Evolutionary conservation across 2,329 filamentous ascomycete genomes (phyloP), one percentile per base, ranked within the genome.

Genomic region (Alternaria arborescens): DNA sequence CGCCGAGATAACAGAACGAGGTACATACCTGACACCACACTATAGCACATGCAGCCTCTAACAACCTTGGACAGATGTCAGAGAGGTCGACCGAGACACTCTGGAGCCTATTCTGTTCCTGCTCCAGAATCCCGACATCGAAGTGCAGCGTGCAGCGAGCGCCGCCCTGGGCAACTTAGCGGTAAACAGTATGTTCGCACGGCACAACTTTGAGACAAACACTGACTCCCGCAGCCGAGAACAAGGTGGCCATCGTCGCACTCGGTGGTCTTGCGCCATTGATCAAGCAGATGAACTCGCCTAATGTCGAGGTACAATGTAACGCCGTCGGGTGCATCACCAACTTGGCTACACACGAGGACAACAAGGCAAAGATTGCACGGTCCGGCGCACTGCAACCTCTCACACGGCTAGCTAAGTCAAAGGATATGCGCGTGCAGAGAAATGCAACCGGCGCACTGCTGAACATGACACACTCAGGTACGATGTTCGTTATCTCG

Each of bases 281-380:
- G 61, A 99, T 98, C 80, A 91, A 92, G 68, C 95, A 99, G 81
- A 99, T 99, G 95, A 93, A 96, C 82, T 98, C 94, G 58, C 88
- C 91, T 47, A 99, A 99, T 73, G 95, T 99, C 70, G 95, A 99
- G 79, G 95, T 99, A 26, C 95, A 99, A 81, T 99, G 95, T 84
- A 99, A 99, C 79, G 95, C 95, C 43, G 95, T 99, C 62, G 95
- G 95, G 52, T 99, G 95, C 83, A 99, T 99, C 79, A 99, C 95
- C 46, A 99, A 99, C 77, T 82, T 99, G 58, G 95, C 95, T 55
- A 99, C 95, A 3, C 95, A 99, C 75, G 95, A 99, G 82, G 95
- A 98, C 71, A 99, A 99, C 83, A 99, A 99, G 83, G 94, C 95
- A 60, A 97, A 97, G 82, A 99, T 99, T 78, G 95, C 95, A 69